phyloP scores from a whole-genome alignment of 1,284 basidiomycete species.

The Ceratobasidium sp. region DNA sequence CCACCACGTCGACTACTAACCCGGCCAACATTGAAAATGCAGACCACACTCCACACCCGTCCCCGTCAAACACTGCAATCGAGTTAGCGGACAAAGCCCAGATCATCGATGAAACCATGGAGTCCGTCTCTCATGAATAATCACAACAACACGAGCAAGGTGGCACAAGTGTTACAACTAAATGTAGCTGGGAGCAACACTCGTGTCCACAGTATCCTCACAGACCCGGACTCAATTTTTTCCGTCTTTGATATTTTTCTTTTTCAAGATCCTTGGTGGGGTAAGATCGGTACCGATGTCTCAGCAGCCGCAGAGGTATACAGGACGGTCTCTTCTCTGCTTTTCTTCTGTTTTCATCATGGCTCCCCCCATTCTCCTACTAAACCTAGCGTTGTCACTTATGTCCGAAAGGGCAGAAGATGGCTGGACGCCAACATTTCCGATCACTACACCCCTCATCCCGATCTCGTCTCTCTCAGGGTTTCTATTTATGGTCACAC shows the following conservation, averaged over 20 bases:
- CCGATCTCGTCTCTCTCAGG: not conserved
- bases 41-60: no score
- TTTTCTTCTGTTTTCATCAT: not conserved
- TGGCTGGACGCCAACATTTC: not conserved
- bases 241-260: not conserved
- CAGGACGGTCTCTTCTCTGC: not conserved
- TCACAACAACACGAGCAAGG: not conserved
- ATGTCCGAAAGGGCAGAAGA: not conserved
- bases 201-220: not conserved
- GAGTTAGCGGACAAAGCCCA: not conserved
- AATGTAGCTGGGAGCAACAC: not conserved
- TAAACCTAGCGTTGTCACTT: not conserved
- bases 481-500: not conserved
- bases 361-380: not conserved
- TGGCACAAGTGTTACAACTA: not conserved
- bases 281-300: not conserved
- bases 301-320: not conserved
- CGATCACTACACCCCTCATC: not conserved
- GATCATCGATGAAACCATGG: not conserved
- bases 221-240: not conserved
- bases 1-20: no score
- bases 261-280: slow-evolving; percentile 24
- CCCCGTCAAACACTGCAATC: no score
- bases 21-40: no score
- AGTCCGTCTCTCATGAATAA: not conserved